Evolutionary conservation across 2,329 filamentous ascomycete genomes (phyloP).

Genomic region (Aureobasidium uvarum): DNA sequence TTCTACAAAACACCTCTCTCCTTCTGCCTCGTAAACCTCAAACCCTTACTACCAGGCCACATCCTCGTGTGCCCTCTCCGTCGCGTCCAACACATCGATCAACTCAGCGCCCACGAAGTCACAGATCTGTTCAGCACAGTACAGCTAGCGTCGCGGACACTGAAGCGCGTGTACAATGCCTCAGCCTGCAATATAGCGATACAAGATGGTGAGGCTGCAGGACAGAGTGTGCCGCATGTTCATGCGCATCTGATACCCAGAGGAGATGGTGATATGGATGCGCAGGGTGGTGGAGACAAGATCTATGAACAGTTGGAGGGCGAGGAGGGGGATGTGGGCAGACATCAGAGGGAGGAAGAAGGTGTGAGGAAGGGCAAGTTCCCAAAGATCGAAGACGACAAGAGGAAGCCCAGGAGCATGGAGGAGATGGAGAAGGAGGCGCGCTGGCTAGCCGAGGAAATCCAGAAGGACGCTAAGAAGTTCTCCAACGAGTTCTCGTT

Average conservation of each 20-base stretch:
- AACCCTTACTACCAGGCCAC: constrained; percentile 89
- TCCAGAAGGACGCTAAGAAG: constrained; percentile 46
- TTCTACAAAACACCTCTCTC: constrained; percentile 77
- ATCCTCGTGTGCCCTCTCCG: constrained; percentile 80
- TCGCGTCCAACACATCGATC: constrained; percentile 65
- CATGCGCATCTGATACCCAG: constrained; percentile 91
- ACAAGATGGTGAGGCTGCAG: constrained; percentile 88
- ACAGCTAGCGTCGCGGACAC: constrained; percentile 74
- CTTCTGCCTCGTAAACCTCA: constrained; percentile 92
- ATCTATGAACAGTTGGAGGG: constrained; percentile 81
- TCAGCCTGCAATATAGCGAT: constrained; percentile 88
- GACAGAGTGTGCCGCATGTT: constrained; percentile 90
- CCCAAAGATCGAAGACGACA: constrained; percentile 65
- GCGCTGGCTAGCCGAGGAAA: constrained; percentile 59
- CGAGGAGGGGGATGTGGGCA: constrained; percentile 79
- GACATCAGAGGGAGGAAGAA: constrained; percentile 60
- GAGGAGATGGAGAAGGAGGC: constrained; percentile 82
- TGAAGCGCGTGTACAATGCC: constrained; percentile 61
- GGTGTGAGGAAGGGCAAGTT: constrained; percentile 47
- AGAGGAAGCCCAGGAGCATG: constrained; percentile 61
- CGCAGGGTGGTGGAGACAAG: constrained; percentile 62
- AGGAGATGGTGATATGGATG: constrained; percentile 56
- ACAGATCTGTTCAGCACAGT: constrained; percentile 84
- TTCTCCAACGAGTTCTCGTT: background rate
- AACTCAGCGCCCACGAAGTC: constrained; percentile 71